Evolutionary conservation across 2,329 filamentous ascomycete genomes (phyloP).

Genomic region (Trichoderma endophyticum): DNA sequence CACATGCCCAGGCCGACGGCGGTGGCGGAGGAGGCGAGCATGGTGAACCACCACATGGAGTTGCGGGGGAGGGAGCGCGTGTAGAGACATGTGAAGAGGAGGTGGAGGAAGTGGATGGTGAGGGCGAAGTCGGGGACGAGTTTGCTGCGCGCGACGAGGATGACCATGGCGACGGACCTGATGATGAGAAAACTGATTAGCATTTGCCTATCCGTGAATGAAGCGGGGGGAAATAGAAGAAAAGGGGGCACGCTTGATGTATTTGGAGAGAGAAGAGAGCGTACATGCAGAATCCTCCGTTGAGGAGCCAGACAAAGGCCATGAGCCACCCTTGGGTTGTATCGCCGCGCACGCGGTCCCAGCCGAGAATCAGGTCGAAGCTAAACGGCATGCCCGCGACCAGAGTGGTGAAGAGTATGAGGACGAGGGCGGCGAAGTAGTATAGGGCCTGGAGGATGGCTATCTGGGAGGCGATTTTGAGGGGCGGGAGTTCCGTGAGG

Average conservation of each 20-base stretch:
- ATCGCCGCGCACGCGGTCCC: constrained; percentile 57
- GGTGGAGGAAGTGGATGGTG: constrained; percentile 80
- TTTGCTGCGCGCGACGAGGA: constrained; percentile 84
- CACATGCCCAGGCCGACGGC: constrained; percentile 70
- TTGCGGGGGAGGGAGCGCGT: constrained; percentile 72
- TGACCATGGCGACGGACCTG: constrained; percentile 78
- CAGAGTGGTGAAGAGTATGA: constrained; percentile 57
- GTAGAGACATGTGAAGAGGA: constrained; percentile 75
- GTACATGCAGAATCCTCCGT: constrained; percentile 53
- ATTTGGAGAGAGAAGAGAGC: constrained; percentile 23
- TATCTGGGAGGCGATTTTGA: constrained; percentile 59
- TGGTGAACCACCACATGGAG: constrained; percentile 78
- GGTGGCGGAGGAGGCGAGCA: constrained; percentile 45
- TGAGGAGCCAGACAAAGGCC: constrained; percentile 56
- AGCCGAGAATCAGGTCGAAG: constrained; percentile 55
- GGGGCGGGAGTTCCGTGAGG: constrained; percentile 58
- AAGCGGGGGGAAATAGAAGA: too few species aligned
- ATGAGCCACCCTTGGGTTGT: constrained; percentile 60
- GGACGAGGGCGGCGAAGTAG: constrained; percentile 49
- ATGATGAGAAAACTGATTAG: background rate
- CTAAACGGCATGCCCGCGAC: constrained; percentile 55
- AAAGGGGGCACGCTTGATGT: constrained; percentile 4
- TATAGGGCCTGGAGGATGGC: constrained; percentile 54
- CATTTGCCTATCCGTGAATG: background rate
- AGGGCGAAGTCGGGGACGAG: constrained; percentile 93